phyloP scores from a whole-genome alignment of 2,329 filamentous ascomycete genomes.

The Beauveria pseudobassiana region DNA sequence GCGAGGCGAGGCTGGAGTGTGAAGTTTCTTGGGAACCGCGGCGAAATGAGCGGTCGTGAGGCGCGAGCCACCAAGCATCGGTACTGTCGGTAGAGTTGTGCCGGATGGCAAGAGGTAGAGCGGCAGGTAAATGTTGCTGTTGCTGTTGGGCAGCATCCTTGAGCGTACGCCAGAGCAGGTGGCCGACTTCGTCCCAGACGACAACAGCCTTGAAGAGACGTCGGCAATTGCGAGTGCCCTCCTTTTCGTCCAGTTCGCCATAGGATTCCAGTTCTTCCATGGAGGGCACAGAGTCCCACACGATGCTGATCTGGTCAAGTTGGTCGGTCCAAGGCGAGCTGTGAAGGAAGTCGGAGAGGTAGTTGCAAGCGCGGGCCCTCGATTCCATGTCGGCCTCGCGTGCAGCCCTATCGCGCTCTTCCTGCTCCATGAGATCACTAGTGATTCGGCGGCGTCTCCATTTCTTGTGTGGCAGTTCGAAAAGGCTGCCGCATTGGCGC shows the following conservation, averaged over 20 bases:
- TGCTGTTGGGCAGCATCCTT: slow-evolving; percentile 12
- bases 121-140: background rate
- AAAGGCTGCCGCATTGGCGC: slow-evolving; percentile 12
- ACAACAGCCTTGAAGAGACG: slow-evolving; percentile 31
- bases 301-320: slow-evolving; percentile 26
- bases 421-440: slow-evolving; percentile 13
- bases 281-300: slow-evolving; percentile 25
- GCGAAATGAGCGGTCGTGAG: background rate
- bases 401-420: slow-evolving; percentile 16
- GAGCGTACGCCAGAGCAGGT: slow-evolving; percentile 25
- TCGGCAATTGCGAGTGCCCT: slow-evolving; percentile 29
- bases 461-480: slow-evolving; percentile 18
- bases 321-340: slow-evolving; percentile 23
- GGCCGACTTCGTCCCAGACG: slow-evolving; percentile 31
- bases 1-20: slow-evolving; percentile 3
- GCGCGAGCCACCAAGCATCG: slow-evolving; percentile 3
- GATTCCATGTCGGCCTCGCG: slow-evolving; percentile 24
- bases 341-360: slow-evolving; percentile 24
- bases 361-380: slow-evolving; percentile 24
- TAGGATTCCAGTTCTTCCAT: slow-evolving; percentile 27
- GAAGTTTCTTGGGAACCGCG: slow-evolving; percentile 7
- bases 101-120: background rate
- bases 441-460: slow-evolving; percentile 13
- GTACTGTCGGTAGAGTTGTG: background rate
- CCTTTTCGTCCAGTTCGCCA: slow-evolving; percentile 24